These are phyloP conservation scores for Xylariales sp. DNA, from an alignment of 2,329 filamentous ascomycete species.

Conservation along the genomic window DNA sequence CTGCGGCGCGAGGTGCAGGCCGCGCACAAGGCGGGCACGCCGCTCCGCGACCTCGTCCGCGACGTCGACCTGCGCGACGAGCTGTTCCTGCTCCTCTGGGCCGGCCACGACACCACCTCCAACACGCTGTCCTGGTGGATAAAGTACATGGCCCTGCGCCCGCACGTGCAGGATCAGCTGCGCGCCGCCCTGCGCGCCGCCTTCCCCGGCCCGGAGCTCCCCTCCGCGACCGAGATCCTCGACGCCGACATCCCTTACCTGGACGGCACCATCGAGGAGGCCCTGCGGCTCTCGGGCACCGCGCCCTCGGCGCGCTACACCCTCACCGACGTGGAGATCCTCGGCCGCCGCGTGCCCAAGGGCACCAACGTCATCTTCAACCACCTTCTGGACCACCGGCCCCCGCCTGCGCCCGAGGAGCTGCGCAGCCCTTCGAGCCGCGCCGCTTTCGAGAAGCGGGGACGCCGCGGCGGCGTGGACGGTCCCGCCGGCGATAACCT, in stretches of 20 bases:
- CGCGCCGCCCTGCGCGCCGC: slow-evolving; percentile 21
- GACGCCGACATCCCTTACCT: slow-evolving; percentile 31
- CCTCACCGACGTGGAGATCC: slow-evolving; percentile 29
- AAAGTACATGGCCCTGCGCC: slow-evolving; percentile 31
- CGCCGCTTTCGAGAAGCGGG: slow-evolving; percentile 6
- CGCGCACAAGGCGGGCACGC: slow-evolving; percentile 26
- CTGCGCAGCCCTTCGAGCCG: slow-evolving; percentile 9
- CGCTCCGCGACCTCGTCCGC: slow-evolving; percentile 16
- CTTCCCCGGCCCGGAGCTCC: slow-evolving; percentile 20
- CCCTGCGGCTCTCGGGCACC: slow-evolving; percentile 23
- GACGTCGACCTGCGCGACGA: slow-evolving; percentile 22
- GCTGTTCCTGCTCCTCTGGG: slow-evolving; percentile 16
- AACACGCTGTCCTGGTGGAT: slow-evolving; percentile 34
- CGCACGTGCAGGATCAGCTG: slow-evolving; percentile 27
- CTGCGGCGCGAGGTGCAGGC: slow-evolving; percentile 25
- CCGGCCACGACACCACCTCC: slow-evolving; percentile 40
- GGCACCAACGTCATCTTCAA: slow-evolving; percentile 16
- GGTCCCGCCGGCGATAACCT: slow-evolving; percentile 7
- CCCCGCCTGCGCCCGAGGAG: slow-evolving; percentile 8
- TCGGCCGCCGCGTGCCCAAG: slow-evolving; percentile 11
- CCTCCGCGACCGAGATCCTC: slow-evolving; percentile 26
- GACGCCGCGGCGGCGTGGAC: background rate
- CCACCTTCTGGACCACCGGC: slow-evolving; percentile 4
- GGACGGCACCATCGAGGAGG: slow-evolving; percentile 35
- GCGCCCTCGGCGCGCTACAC: slow-evolving; percentile 33